These are phyloP conservation scores for Prunus fruticosa DNA, from an alignment of 306 rosid genomes.

Conservation along the genomic window DNA sequence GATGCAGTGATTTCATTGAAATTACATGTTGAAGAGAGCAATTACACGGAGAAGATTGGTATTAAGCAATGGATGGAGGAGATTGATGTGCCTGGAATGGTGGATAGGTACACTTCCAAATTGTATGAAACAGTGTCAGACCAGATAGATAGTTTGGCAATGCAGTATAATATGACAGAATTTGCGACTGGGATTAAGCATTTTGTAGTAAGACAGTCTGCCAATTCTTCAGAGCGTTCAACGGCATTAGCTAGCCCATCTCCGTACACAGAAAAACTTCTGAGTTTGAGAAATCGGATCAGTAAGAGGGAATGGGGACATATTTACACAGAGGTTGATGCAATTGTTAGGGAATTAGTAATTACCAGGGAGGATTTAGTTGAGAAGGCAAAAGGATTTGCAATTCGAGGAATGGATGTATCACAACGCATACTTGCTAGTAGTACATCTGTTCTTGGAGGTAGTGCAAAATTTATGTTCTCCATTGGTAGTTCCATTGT, in stretches of 20 bases:
- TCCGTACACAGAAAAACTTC: slow-evolving; percentile 56
- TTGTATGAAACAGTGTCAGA: slow-evolving; percentile 75
- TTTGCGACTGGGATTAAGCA: slow-evolving; percentile 82
- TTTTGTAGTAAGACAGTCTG: slow-evolving; percentile 46
- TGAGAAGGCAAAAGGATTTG: slow-evolving; percentile 78
- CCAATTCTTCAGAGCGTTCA: slow-evolving; percentile 47
- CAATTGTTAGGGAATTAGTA: slow-evolving; percentile 61
- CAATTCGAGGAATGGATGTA: slow-evolving; percentile 68
- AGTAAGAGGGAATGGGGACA: slow-evolving; percentile 73
- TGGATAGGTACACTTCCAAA: slow-evolving; percentile 72
- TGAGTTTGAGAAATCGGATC: slow-evolving; percentile 64
- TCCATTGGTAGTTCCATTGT: slow-evolving; percentile 74
- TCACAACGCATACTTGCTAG: slow-evolving; percentile 68
- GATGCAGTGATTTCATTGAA: slow-evolving; percentile 87
- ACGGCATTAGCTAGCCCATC: slow-evolving; percentile 47
- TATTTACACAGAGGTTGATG: slow-evolving; percentile 62
- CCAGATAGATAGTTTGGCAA: slow-evolving; percentile 82
- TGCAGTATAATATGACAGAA: slow-evolving; percentile 86
- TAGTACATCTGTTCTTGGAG: slow-evolving; percentile 65
- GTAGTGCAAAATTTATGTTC: slow-evolving; percentile 57
- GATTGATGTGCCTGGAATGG: slow-evolving; percentile 82
- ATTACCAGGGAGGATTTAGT: slow-evolving; percentile 80
- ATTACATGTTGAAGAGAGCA: slow-evolving; percentile 69
- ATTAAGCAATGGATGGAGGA: slow-evolving; percentile 93
- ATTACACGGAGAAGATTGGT: slow-evolving; percentile 84